These are phyloP conservation scores for Aspergillus avenaceus DNA, from an alignment of 495 filamentous ascomycete genomes.

Conservation along the genomic window DNA sequence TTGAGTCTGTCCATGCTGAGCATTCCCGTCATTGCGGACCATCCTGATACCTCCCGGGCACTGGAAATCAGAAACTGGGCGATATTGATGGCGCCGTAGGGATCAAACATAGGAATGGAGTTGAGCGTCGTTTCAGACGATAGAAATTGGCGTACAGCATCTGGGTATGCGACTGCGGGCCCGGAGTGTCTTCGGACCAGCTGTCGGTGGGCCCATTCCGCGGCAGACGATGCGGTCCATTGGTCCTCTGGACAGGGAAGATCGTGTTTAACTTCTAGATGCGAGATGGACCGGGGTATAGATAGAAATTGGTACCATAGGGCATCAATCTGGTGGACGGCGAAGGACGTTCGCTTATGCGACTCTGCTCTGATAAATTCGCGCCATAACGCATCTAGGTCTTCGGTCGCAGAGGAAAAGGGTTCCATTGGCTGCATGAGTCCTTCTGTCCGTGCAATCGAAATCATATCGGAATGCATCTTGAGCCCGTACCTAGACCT, in stretches of 20 bases:
- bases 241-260: conserved; percentile 27
- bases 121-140: conserved; percentile 18
- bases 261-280: conserved; percentile 36
- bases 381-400: conserved; percentile 28
- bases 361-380: conserved; percentile 30
- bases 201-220: conserved; percentile 31
- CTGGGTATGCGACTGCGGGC: conserved; percentile 24
- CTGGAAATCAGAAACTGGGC: conserved; percentile 35
- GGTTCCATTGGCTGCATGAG: conserved; percentile 23
- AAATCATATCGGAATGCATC: conserved; percentile 33
- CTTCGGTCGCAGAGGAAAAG: conserved; percentile 11
- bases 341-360: conserved; percentile 32
- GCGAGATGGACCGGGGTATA: conserved; percentile 30
- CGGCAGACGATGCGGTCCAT: conserved; percentile 25
- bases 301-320: conserved; percentile 37
- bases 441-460: conserved; percentile 20
- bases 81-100: conserved; percentile 35
- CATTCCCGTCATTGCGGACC: conserved; percentile 36
- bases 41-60: conserved; percentile 34
- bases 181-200: conserved; percentile 14
- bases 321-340: conserved; percentile 36
- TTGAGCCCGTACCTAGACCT: conserved; percentile 25
- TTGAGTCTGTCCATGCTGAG: conserved; percentile 32
- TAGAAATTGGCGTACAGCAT: conserved; percentile 30
- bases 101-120: conserved; percentile 25